Percentiles rank a stretch among this genome's conserved stretches.
phyloP scores from a whole-genome alignment of 306 rosid genomes.

The Cucumis hystrix region DNA sequence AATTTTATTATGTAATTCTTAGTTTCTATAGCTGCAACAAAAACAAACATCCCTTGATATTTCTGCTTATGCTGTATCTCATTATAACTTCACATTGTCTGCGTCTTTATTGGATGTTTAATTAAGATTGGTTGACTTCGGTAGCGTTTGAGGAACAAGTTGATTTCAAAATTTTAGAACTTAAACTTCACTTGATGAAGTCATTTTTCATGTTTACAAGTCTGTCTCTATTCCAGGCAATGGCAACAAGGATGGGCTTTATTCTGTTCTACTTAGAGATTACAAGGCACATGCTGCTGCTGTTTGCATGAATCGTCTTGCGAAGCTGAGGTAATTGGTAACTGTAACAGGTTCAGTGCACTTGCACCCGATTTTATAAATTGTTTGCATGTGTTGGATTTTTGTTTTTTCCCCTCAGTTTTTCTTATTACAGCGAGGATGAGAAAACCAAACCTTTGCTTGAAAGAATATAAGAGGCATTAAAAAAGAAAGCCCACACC shows the following conservation, averaged over 20 bases:
- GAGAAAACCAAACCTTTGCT: neutral
- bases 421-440: neutral
- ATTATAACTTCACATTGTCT: neutral
- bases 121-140: neutral
- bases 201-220: neutral
- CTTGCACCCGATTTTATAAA: slow-evolving; percentile 8
- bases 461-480: neutral
- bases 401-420: neutral
- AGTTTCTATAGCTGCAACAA: neutral
- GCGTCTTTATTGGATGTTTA: neutral
- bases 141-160: neutral
- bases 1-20: slow-evolving; percentile 12
- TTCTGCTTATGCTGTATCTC: neutral
- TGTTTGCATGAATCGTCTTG: slow-evolving; percentile 88
- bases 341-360: neutral
- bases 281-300: slow-evolving; percentile 89
- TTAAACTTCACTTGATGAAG: neutral
- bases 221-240: slow-evolving; percentile 39
- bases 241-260: slow-evolving; percentile 94
- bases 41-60: neutral
- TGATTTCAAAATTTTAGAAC: neutral
- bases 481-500: neutral
- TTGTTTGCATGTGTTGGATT: neutral
- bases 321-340: slow-evolving; percentile 65
- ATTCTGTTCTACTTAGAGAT: slow-evolving; percentile 85